Evolutionary conservation across 805 yeast species (phyloP).

Genomic region (Ogataea nonfermentans): DNA sequence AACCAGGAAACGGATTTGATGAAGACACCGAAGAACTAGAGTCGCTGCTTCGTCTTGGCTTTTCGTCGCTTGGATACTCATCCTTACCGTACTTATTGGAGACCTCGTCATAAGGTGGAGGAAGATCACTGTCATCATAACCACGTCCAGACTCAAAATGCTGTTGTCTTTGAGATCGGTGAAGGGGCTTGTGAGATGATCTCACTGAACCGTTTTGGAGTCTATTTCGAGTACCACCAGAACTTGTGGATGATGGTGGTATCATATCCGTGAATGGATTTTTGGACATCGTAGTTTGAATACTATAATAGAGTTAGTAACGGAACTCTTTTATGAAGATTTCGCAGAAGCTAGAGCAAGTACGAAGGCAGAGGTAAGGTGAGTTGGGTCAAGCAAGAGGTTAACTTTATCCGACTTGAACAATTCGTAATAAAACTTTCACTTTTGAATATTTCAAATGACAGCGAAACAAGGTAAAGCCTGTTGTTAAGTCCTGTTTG

Average conservation of each 20-base stretch:
- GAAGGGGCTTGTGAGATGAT: conserved; percentile 31
- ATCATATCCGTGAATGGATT: conserved; percentile 55
- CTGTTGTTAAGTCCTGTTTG: too few species aligned
- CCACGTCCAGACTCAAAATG: conserved; percentile 28
- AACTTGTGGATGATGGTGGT: conserved; percentile 37
- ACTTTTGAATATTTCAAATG: too few species aligned
- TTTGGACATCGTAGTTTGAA: conserved; percentile 35
- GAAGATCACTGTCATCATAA: conserved; percentile 34
- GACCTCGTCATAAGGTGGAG: conserved; percentile 72
- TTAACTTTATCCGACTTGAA: too few species aligned
- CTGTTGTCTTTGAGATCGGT: not conserved
- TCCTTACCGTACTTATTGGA: conserved; percentile 42
- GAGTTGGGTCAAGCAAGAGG: too few species aligned
- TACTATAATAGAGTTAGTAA: conserved; percentile 8
- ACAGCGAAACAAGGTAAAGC: too few species aligned
- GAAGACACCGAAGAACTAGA: conserved; percentile 17
- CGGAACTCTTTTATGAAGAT: not conserved
- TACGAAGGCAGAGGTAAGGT: not conserved
- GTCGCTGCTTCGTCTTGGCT: conserved; percentile 23
- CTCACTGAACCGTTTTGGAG: conserved; percentile 19
- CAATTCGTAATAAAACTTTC: too few species aligned
- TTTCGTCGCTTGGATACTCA: conserved; percentile 57
- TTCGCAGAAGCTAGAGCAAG: not conserved
- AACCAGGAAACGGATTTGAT: conserved; percentile 29
- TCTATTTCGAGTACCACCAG: conserved; percentile 28